Evolutionary conservation across 2,329 filamentous ascomycete genomes (phyloP).

Genomic region (Simplicillium sp.): DNA sequence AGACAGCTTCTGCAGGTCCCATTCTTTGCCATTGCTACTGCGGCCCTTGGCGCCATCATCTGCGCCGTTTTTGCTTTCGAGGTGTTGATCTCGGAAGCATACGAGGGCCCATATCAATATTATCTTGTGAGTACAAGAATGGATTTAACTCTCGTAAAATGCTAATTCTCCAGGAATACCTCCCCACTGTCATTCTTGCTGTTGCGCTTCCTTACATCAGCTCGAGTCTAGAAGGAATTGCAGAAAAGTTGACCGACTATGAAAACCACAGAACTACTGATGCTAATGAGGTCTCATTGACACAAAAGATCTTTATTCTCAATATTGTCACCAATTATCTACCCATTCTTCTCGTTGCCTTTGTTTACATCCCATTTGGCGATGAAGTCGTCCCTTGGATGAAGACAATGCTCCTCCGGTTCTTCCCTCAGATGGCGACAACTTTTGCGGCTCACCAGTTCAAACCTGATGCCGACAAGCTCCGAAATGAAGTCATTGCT

Average conservation of each 20-base stretch:
- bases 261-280: constrained; percentile 70
- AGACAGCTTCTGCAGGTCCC: constrained; percentile 62
- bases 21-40: constrained; percentile 50
- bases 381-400: constrained; percentile 57
- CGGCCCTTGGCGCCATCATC: constrained; percentile 57
- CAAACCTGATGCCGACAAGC: constrained; percentile 53
- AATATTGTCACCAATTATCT: constrained; percentile 77
- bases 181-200: constrained; percentile 63
- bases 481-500: constrained; percentile 66
- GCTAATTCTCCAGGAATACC: too few species aligned
- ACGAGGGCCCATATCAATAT: constrained; percentile 58
- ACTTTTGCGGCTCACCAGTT: constrained; percentile 48
- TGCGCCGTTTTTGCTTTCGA: constrained; percentile 63
- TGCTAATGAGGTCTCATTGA: constrained; percentile 58
- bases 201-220: constrained; percentile 57
- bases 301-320: constrained; percentile 66
- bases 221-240: constrained; percentile 51
- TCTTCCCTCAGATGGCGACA: constrained; percentile 31
- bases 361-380: constrained; percentile 71
- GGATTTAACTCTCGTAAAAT: not conserved
- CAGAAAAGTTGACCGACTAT: constrained; percentile 54
- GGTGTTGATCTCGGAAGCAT: constrained; percentile 66
- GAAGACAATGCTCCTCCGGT: constrained; percentile 46
- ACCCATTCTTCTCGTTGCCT: constrained; percentile 66
- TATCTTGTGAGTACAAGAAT: constrained; percentile 48